phyloP scores from a whole-genome alignment of 169 alveolate species.

The Blepharisma undulans region DNA sequence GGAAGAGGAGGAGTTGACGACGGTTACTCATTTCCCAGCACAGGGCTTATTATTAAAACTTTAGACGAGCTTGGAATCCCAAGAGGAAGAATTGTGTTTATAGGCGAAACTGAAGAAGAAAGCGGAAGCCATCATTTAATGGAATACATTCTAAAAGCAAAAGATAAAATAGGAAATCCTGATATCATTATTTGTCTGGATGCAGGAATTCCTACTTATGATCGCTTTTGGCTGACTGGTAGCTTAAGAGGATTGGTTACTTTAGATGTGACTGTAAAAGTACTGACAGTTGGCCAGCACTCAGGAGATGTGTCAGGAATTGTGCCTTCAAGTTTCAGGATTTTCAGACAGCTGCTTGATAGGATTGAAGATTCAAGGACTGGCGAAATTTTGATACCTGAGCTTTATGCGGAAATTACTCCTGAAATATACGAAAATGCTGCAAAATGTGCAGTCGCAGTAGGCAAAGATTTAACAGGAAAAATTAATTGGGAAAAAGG shows the following conservation, averaged over 20 bases:
- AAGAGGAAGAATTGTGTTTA: slow-evolving; percentile 75
- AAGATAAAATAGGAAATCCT: slow-evolving; percentile 66
- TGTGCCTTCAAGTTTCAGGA: slow-evolving; percentile 83
- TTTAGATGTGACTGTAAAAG: slow-evolving; percentile 64
- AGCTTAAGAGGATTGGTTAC: slow-evolving; percentile 75
- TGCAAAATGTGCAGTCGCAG: slow-evolving; percentile 56
- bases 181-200: slow-evolving; percentile 80
- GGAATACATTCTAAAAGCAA: slow-evolving; percentile 58
- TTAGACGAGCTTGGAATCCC: slow-evolving; percentile 58
- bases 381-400: slow-evolving; percentile 61
- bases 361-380: slow-evolving; percentile 79
- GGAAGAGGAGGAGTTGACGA: slow-evolving; percentile 89
- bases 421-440: slow-evolving; percentile 67
- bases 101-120: slow-evolving; percentile 86
- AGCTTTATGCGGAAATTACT: slow-evolving; percentile 62
- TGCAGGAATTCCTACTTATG: slow-evolving; percentile 76
- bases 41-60: slow-evolving; percentile 73
- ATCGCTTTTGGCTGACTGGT: slow-evolving; percentile 78
- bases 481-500: slow-evolving; percentile 54
- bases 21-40: slow-evolving; percentile 76
- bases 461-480: slow-evolving; percentile 47
- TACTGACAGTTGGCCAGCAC: slow-evolving; percentile 75
- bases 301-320: slow-evolving; percentile 85
- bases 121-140: slow-evolving; percentile 69
- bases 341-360: slow-evolving; percentile 69